A percentile compares a stretch with the other conserved stretches of the same genome.
These are phyloP conservation scores for Phytopythium delawarense DNA, from an alignment of 352 stramenopile genomes.

Conservation along the genomic window DNA sequence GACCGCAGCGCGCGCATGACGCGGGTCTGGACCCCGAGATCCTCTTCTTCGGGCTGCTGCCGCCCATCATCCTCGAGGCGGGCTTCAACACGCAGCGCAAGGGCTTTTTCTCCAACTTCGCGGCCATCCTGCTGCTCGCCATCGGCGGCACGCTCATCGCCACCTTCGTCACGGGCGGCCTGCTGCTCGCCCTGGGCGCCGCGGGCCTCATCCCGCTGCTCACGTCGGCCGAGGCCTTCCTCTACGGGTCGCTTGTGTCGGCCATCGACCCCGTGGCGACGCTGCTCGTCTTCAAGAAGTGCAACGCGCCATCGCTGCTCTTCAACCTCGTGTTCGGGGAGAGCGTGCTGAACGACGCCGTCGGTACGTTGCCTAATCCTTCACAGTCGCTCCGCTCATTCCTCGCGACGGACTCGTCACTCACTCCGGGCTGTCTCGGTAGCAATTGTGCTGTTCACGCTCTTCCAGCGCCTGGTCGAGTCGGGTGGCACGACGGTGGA, in stretches of 20 bases:
- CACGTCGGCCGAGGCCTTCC: slow-evolving; percentile 76
- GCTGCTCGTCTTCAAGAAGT: slow-evolving; percentile 89
- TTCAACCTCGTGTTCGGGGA: slow-evolving; percentile 95
- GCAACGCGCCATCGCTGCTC: slow-evolving; percentile 61
- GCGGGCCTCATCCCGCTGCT: slow-evolving; percentile 53
- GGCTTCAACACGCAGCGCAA: slow-evolving; percentile 65
- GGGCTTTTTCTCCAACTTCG: slow-evolving; percentile 55
- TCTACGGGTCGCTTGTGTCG: slow-evolving; percentile 90
- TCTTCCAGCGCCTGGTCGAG: slow-evolving; percentile 62
- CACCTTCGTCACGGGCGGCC: slow-evolving; percentile 44
- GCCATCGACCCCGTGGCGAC: slow-evolving; percentile 92
- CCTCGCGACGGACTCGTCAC: neutral
- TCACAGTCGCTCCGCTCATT: neutral
- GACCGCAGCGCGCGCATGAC: slow-evolving; percentile 28
- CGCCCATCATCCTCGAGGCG: slow-evolving; percentile 61
- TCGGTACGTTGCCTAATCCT: slow-evolving; percentile 20
- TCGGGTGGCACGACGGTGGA: slow-evolving; percentile 37
- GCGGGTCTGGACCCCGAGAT: slow-evolving; percentile 55
- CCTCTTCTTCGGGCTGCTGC: slow-evolving; percentile 55
- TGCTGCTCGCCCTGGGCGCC: slow-evolving; percentile 41
- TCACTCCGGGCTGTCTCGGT: neutral
- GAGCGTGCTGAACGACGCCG: slow-evolving; percentile 88
- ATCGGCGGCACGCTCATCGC: slow-evolving; percentile 45
- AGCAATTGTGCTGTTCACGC: slow-evolving; percentile 77
- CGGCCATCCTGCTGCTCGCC: slow-evolving; percentile 35